A percentile compares a stretch with the other conserved stretches of the same genome.
phyloP scores from a whole-genome alignment of 148 eudicot species.

The Diospyros lotus region DNA sequence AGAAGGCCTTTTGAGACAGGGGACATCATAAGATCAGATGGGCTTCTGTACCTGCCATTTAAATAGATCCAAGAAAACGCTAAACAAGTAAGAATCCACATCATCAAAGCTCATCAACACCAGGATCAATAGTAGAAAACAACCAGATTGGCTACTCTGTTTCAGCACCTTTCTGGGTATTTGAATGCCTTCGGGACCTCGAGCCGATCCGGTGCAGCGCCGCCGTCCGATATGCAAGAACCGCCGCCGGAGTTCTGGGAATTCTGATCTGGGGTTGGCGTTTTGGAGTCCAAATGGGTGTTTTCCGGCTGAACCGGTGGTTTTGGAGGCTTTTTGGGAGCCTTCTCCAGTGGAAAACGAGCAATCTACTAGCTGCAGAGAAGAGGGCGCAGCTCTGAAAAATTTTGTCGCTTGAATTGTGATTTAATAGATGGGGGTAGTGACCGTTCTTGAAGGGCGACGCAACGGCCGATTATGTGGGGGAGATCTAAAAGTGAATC shows the following conservation, averaged over 20 bases:
- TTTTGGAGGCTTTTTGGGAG: slow-evolving; percentile 7
- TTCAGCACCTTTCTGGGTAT: slow-evolving; percentile 39
- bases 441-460: neutral
- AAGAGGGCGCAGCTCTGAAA: neutral
- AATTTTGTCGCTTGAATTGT: neutral
- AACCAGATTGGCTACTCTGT: no score
- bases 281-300: slow-evolving; percentile 18
- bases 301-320: neutral
- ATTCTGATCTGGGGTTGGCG: slow-evolving; percentile 7
- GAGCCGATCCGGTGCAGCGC: slow-evolving; percentile 33
- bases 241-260: slow-evolving; percentile 5
- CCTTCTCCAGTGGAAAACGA: slow-evolving; percentile 7
- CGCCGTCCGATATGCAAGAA: slow-evolving; percentile 19
- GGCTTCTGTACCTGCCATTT: slow-evolving; percentile 48
- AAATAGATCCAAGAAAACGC: no score
- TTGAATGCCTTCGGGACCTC: slow-evolving; percentile 40
- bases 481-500: no score
- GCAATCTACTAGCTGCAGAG: no score
- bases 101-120: no score
- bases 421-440: neutral
- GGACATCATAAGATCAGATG: slow-evolving; percentile 47
- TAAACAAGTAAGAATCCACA: no score
- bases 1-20: slow-evolving; percentile 40
- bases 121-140: no score
- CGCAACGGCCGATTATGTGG: neutral